Evolutionary conservation across 129 eudicot genomes (phyloP), one percentile per base, ranked within the genome.

Genomic region (Ambrosia artemisiifolia): DNA sequence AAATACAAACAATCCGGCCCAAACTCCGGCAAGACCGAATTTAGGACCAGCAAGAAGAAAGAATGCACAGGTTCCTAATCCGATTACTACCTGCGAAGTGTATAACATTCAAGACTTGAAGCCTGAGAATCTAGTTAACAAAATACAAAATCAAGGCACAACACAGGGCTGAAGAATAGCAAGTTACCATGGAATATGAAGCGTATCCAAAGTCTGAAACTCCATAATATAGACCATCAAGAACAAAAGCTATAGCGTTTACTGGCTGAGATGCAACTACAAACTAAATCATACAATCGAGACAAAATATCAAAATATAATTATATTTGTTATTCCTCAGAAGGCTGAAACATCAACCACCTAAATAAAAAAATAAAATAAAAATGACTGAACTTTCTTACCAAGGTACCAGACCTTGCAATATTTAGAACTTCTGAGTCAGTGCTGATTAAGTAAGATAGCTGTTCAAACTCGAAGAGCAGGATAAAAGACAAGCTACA

Each of bases 161-260:
- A 49, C 3, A 19, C 7, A 0, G 33, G 54, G 35, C 70, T 17
- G 13, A 69, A 53, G 13, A 43, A 50, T 32, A 49, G 28, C 42
- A 78, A 19, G 24, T 6, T 85, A 95, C 99, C 99, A 82, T 91
- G 32, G 99, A 90, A 82, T 86, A 90, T 19, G 97, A 88, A 59
- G 97, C 99, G 62, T 79, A 95, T 73, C 72, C 85, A 7, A 88
- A 95, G 78, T 95, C 99, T 42, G 96, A 91, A 74, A 88, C 93
- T 74, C 99, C 97, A 69, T 95, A 95, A 74, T 95, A 95, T 60
- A 95, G 85, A 56, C 99, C 99, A 78, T 95, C 99, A 65, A 91
- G 76, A 80, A 91, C 99, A 83, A 95, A 95, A 16, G 97, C 99
- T 48, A 95, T 64, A 42, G 99, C 99, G 72, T 95, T 95, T 77